Evolutionary conservation across 192 early-diverging fungal genomes (phyloP), one percentile per base, ranked within the genome.

Genomic region (Phycomyces nitens): DNA sequence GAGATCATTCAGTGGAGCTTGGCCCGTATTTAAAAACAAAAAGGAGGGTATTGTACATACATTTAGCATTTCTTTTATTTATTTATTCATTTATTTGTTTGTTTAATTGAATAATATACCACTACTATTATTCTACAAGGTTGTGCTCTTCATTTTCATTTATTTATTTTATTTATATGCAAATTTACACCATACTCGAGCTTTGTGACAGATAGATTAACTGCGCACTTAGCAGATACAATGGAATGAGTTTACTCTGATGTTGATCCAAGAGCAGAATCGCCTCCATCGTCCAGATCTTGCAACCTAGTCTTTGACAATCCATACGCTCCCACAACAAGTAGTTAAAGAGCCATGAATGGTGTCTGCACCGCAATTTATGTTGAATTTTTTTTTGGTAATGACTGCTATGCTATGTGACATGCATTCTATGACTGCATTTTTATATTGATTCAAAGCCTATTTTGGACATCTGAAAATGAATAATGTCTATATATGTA

Each of bases 1-100:
- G 86, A 88, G 23, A 70, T 87, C 9, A 79, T 88, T 15, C 57
- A 64, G 1, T 90, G 86, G 86, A 74, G 50, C 22, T 27, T 80
- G 15, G 22, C 42, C 49, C 47, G 34, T n/a, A 21, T 49, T 10
- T 42, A 29, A 42, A 42, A 11, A 3, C 5, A 4, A 5, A 54
- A 54, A 6, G 44, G 2, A 47, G 14, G 41, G 14, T 11, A 18
- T 47, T 5, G 7, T 34, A 34, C 29, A 34, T 34, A 34, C 12
- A 7, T 11, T 6, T 47, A n/a, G 44, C 44, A 47, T 47, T 14
- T 47, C 3, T 47, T n/a, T 47, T n/a, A 47, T 11, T n/a, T n/a
- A 6, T 47, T 18, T 18, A 47, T 18, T n/a, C 11, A 47, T 18
- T n/a, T 47, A n/a, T 18, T 42, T 10, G 8, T 10, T 42, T 10